These are phyloP conservation scores for Tylopilus plumbeoviolaceoides DNA, from an alignment of 768 basidiomycete species.

Conservation along the genomic window DNA sequence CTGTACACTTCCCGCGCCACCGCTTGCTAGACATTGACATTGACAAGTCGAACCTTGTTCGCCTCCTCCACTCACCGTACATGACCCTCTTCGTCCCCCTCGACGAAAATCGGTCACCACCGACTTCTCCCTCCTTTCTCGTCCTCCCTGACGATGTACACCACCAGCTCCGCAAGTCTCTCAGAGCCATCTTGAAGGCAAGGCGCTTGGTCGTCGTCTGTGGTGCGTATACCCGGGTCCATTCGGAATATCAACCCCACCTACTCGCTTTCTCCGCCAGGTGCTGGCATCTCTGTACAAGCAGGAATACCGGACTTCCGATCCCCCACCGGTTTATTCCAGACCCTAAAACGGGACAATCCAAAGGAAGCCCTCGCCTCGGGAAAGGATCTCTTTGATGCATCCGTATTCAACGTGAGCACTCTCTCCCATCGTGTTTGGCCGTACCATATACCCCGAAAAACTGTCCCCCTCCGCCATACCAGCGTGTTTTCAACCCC, in stretches of 20 bases:
- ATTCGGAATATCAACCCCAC: background rate
- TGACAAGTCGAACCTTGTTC: background rate
- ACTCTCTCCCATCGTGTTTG: background rate
- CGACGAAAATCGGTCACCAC: conserved; percentile 42
- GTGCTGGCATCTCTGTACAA: conserved; percentile 84
- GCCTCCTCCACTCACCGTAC: conserved; percentile 24
- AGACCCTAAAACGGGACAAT: conserved; percentile 72
- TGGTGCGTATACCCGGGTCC: conserved; percentile 47
- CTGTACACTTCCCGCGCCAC: conserved; percentile 30
- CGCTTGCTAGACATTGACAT: too few relatives aligned
- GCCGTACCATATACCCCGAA: background rate
- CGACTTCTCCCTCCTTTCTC: conserved; percentile 56
- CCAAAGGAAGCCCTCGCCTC: conserved; percentile 66
- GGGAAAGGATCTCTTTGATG: conserved; percentile 88
- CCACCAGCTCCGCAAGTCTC: conserved; percentile 47
- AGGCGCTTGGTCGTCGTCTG: conserved; percentile 83
- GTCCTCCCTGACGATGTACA: conserved; percentile 41
- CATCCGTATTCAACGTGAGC: conserved; percentile 81
- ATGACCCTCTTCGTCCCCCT: conserved; percentile 71
- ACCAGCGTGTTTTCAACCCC: background rate
- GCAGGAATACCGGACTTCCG: conserved; percentile 91
- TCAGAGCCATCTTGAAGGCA: conserved; percentile 72
- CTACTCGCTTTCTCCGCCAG: conserved; percentile 34
- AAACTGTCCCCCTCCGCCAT: background rate
- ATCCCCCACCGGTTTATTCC: conserved; percentile 76